These are phyloP conservation scores for Phaseolus lunatus DNA, from an alignment of 306 rosid genomes.

Conservation along the genomic window DNA sequence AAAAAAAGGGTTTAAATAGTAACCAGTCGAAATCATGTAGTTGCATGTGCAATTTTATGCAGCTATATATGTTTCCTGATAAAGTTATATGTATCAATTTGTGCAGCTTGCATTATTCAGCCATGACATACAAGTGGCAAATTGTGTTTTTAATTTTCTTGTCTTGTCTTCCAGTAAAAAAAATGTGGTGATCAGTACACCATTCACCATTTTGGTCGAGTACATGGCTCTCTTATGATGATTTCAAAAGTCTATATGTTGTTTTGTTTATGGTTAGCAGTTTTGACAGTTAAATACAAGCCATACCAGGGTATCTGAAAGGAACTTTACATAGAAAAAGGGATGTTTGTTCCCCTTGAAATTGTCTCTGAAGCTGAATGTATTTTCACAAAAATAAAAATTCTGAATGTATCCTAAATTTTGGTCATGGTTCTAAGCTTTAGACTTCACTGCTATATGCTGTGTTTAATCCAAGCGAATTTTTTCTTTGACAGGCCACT, in stretches of 20 bases:
- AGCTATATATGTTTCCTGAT: background rate
- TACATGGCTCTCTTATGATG: conserved; percentile 4
- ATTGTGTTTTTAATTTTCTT: background rate
- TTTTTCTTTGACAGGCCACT: conserved; percentile 65
- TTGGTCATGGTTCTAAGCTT: conserved; percentile 7
- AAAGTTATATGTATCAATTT: background rate
- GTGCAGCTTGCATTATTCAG: conserved; percentile 13
- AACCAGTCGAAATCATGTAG: background rate
- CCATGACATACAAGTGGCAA: background rate
- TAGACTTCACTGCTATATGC: background rate
- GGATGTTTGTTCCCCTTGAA: background rate
- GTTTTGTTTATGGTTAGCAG: too few species aligned
- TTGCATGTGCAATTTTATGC: background rate
- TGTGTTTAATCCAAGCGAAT: conserved; percentile 31
- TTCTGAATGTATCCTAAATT: conserved; percentile 16
- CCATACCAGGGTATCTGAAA: conserved; percentile 3
- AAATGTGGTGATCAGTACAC: background rate
- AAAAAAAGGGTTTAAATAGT: background rate
- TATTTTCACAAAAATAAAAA: background rate
- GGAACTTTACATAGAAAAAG: background rate
- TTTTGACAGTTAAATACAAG: background rate
- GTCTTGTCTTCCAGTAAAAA: background rate
- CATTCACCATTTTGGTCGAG: background rate
- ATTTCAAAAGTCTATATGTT: too few species aligned
- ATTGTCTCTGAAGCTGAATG: background rate